These are phyloP conservation scores for Caryopteris hybrid DNA, from an alignment of 305 asterid species.

Conservation along the genomic window DNA sequence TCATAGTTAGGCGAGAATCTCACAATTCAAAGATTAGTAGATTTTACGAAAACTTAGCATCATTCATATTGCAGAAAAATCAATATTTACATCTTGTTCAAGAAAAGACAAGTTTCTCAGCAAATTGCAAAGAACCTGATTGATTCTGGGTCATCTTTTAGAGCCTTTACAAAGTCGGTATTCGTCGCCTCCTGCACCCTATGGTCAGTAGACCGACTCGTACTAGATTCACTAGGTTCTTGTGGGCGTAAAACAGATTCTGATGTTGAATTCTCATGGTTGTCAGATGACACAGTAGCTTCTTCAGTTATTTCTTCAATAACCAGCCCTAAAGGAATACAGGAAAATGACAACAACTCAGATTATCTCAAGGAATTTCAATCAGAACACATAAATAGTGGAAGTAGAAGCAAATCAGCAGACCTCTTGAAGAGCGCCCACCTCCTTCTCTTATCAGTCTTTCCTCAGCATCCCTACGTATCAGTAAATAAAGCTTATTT, in stretches of 20 bases:
- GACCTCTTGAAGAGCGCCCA: slow-evolving; percentile 51
- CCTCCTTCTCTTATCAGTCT: slow-evolving; percentile 55
- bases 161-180: slow-evolving; percentile 50
- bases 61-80: neutral
- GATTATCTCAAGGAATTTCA: slow-evolving; percentile 2
- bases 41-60: neutral
- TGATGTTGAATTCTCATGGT: slow-evolving; percentile 27
- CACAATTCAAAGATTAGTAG: neutral
- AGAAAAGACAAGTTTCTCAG: neutral
- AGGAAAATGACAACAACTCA: neutral
- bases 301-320: slow-evolving; percentile 89
- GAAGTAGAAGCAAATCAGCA: slow-evolving; percentile 5
- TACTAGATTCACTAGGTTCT: slow-evolving; percentile 32
- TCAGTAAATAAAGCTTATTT: slow-evolving; percentile 11
- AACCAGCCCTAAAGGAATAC: slow-evolving; percentile 44
- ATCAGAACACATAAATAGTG: neutral
- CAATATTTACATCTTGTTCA: neutral
- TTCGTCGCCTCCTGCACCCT: slow-evolving; percentile 37
- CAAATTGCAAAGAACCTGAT: slow-evolving; percentile 52
- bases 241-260: slow-evolving; percentile 29
- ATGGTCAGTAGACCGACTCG: slow-evolving; percentile 31
- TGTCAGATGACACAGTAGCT: slow-evolving; percentile 42
- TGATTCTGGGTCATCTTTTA: slow-evolving; percentile 75
- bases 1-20: neutral
- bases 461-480: slow-evolving; percentile 67